These are phyloP conservation scores for Fusarium devonianum DNA, from an alignment of 2,329 filamentous ascomycete species.

Conservation along the genomic window DNA sequence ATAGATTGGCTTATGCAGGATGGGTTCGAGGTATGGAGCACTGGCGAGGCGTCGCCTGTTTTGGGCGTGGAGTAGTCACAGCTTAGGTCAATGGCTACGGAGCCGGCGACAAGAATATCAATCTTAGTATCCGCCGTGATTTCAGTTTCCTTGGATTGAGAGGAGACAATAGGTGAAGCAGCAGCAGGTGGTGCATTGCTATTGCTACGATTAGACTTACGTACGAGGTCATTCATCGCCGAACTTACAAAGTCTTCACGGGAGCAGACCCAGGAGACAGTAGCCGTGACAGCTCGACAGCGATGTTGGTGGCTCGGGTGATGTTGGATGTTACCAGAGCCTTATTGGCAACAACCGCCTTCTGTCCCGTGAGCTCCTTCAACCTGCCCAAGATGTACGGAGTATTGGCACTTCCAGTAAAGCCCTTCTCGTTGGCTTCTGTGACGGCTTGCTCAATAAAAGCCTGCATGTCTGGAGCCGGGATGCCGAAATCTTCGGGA, in stretches of 20 bases:
- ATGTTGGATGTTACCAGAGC: constrained; percentile 65
- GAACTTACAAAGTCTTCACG: constrained; percentile 49
- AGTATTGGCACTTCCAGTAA: constrained; percentile 79
- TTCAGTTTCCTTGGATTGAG: constrained; percentile 20
- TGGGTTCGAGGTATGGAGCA: constrained; percentile 84
- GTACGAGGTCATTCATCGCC: constrained; percentile 31
- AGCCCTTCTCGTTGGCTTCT: constrained; percentile 70
- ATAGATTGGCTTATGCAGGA: constrained; percentile 81
- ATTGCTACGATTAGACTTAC: constrained; percentile 49
- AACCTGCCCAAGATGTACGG: constrained; percentile 83
- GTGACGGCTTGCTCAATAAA: constrained; percentile 73
- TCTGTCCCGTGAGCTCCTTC: constrained; percentile 76
- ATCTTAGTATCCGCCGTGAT: constrained; percentile 43
- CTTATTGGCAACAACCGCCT: constrained; percentile 77
- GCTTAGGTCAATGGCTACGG: constrained; percentile 84
- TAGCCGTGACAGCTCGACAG: constrained; percentile 60
- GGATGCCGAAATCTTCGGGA: constrained; percentile 72
- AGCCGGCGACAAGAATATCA: constrained; percentile 88
- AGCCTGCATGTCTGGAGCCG: constrained; percentile 72
- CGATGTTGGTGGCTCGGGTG: constrained; percentile 61
- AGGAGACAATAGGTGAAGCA: constrained; percentile 25
- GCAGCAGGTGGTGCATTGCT: constrained; percentile 40
- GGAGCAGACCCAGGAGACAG: constrained; percentile 44
- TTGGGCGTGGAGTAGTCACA: constrained; percentile 70
- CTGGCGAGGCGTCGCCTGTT: constrained; percentile 49